phyloP scores from a whole-genome alignment of 495 filamentous ascomycete genomes.

The Hyaloscypha variabilis region DNA sequence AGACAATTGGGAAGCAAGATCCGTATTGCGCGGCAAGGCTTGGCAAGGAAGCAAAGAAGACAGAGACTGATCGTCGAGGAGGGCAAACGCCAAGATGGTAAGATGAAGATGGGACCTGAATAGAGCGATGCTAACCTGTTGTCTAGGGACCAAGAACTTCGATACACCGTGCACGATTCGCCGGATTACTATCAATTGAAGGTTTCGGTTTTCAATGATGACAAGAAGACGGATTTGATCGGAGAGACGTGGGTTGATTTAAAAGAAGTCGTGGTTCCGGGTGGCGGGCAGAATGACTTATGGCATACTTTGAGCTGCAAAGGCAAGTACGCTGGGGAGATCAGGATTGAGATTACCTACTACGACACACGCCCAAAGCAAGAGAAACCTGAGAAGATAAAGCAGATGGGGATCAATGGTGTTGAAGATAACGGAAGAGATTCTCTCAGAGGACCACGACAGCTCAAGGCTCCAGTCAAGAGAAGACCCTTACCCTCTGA shows the following conservation, averaged over 20 bases:
- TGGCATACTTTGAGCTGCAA: conserved; percentile 88
- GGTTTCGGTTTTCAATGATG: conserved; percentile 95
- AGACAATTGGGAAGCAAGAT: conserved; percentile 97
- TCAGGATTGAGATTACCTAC: conserved; percentile 94
- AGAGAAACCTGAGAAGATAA: conserved; percentile 36
- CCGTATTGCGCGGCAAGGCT: conserved; percentile 93
- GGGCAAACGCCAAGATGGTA: conserved; percentile 97
- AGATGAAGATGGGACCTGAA: background rate
- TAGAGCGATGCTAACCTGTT: conserved; percentile 19
- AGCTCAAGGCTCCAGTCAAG: conserved; percentile 61
- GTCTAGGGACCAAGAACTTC: conserved; percentile 92
- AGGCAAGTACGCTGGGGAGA: conserved; percentile 92
- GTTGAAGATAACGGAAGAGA: conserved; percentile 34
- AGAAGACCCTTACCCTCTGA: conserved; percentile 79
- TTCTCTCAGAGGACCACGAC: conserved; percentile 53
- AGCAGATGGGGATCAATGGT: conserved; percentile 27
- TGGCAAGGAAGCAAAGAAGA: conserved; percentile 98
- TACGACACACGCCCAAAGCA: conserved; percentile 87
- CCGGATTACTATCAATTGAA: conserved; percentile 94
- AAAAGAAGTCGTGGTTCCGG: conserved; percentile 75
- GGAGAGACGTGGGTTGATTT: conserved; percentile 90
- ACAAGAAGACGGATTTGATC: conserved; percentile 94
- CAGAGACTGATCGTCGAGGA: conserved; percentile 88
- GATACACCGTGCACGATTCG: conserved; percentile 94
- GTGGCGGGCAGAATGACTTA: conserved; percentile 88